A percentile compares a stretch with the other conserved stretches of the same genome.
phyloP scores from a whole-genome alignment of 768 basidiomycete genomes.

The Lentinula aciculospora region DNA sequence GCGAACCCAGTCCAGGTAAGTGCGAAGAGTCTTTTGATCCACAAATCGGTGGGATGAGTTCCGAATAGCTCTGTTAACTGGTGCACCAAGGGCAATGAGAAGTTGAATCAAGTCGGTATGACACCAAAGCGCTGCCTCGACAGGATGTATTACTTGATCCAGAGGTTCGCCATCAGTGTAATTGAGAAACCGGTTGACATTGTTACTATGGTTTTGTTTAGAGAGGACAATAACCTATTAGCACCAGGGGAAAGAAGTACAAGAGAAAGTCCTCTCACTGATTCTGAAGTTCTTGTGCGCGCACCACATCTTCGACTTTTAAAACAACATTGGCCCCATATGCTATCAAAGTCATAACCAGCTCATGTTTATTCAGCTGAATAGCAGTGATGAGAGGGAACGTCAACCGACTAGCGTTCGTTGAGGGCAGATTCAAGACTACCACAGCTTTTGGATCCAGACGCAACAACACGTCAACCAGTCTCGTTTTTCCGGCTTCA shows the following conservation, averaged over 20 bases:
- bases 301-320: constrained; percentile 28
- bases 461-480: constrained; percentile 34
- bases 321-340: constrained; percentile 32
- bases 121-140: constrained; percentile 30
- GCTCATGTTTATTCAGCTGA: constrained; percentile 24
- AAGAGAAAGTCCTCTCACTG: not conserved
- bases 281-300: constrained; percentile 14
- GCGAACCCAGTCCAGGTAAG: constrained; percentile 34
- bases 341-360: constrained; percentile 31
- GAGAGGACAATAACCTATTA: not conserved
- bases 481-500: constrained; percentile 24
- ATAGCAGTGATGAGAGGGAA: constrained; percentile 36
- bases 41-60: constrained; percentile 15
- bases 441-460: constrained; percentile 33
- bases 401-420: constrained; percentile 8
- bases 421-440: constrained; percentile 32
- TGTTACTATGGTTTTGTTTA: not conserved
- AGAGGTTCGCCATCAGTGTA: constrained; percentile 17
- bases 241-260: not conserved
- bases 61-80: constrained; percentile 27
- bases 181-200: not conserved
- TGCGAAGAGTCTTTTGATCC: constrained; percentile 15
- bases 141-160: constrained; percentile 22
- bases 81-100: constrained; percentile 31
- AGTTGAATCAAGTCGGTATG: constrained; percentile 33